Base-by-base conservation (phyloP, 1,284 basidiomycete species). In the Puccinia triticina region DNA sequence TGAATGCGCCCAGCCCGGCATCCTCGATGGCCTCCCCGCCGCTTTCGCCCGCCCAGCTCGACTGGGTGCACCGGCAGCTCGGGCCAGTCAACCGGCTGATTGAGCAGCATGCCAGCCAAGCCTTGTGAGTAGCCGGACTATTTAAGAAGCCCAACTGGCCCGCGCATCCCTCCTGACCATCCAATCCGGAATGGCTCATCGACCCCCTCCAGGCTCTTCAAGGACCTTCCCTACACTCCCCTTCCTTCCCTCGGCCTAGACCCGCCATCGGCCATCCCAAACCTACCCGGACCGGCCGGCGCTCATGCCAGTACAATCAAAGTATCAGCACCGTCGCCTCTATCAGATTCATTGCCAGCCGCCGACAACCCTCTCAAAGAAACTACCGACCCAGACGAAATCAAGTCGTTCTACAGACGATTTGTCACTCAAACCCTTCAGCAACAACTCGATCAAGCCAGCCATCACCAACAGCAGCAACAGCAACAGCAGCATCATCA, bases 331-430 rank as follows among this genome's bases (percentile, higher is more conserved):
- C 66, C 69, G 2, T 66, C 75, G 11, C 57, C 57, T 21, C 75
- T 77, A 26, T 77, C 75, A 16, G 21, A 66, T 12, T 12, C 59
- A 50, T 34, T 11, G 12, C 69, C 50, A 37, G 50, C 40, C 50
- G 37, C 37, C 43, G 43, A 23, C 29, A 73, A 21, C 21, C 46
- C 61, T 57, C 66, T 57, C 37, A 37, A 48, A 46, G 50, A 55
- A 50, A 57, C 21, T 26, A 40, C 66, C n/a, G 66, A 71, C 50
- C 66, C 77, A 59, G 67, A 8, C 32, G 53, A 64, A 26, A 73
- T 80, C 78, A 80, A 73, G 67, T 72, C 78, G 46, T 73, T 80
- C 32, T 59, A 80, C 40, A 50, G 37, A n/a, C 40, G 59, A 40
- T 73, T 75, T 18, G 48, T 74, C 43, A 34, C 55, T 18, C 43